Base-by-base conservation (phyloP, 306 rosid genomes). In the Castanea crenata region DNA sequence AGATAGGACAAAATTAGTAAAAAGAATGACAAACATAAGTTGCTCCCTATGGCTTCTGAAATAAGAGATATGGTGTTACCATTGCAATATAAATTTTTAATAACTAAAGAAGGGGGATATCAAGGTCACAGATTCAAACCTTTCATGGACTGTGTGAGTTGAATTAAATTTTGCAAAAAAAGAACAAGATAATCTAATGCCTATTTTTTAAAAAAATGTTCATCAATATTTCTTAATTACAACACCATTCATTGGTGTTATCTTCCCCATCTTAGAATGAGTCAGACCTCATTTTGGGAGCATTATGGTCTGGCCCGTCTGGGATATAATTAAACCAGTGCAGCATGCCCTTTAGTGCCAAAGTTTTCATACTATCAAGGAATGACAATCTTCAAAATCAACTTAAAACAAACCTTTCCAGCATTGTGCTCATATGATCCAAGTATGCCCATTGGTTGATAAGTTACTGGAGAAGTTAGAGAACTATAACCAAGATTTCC, bases 361-460 rank as follows among this genome's bases (percentile, higher is more conserved):
- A 35, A 67, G 72, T 34, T 13, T 1, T 7, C 18, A 67, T 19
- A 34, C 46, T 4, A 34, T 35, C 59, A 7, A 27, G 38, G n/a
- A 64, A 64, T 32, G 23, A 64, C 32, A 21, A 16, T 64, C 32
- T 32, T 32, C 21, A 64, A 65, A 76, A 21, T 41, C 62, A 32
- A 58, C 65, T 46, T 49, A 54, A 78, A 83, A 76, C 82, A 68
- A 80, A 88, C 88, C 92, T 86, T 88, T 67, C 88, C 89, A 59
- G 78, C 74, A 78, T 58, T 82, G 44, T 80, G 83, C 55, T 88
- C 92, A 71, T 84, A 83, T 34, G 90, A 65, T 44, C 92, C 90
- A 75, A 86, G 85, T 56, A 88, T 84, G 74, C 92, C 90, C 85
- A 82, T 77, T 59, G 92, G 85, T 76, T 82, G 92, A 77, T 86